Base-by-base conservation (phyloP, 140 eudicot genomes). In the Oenanthe javanica region DNA sequence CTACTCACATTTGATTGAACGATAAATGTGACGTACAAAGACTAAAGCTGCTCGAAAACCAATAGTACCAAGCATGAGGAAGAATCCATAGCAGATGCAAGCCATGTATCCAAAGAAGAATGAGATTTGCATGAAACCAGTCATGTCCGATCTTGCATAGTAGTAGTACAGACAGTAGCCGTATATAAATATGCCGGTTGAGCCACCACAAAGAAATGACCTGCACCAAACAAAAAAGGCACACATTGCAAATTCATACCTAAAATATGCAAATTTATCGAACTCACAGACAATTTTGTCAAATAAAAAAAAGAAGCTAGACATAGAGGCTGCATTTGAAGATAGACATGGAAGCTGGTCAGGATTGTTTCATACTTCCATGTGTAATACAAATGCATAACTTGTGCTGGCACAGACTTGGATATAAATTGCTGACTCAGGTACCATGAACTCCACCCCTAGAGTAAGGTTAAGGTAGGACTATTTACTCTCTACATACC, bases 101-200 rank as follows among this genome's bases (percentile, higher is more conserved):
- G 82, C 82, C 82, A 79, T 79, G 76, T 79, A 79, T 13, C 82
- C 82, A 5, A 79, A 79, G 82, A 79, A 79, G 55, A 79, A 79
- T 4, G 82, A 64, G 49, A 67, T 79, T 79, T 79, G 82, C 82
- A 79, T 64, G 61, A 79, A 79, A 23, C 82, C 82, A 45, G 76
- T 45, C 82, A 79, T 79, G 48, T 79, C 82, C 9, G 82, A 79
- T 64, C 76, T 45, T 31, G 76, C 76, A 48, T 79, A 79, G 76
- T 64, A 79, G 46, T 79, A 79, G 73, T 79, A 79, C 18, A 67
- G 18, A 46, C 82, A 79, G 77, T 64, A 79, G 49, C 82, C 75
- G 2, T 64, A 79, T 6, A 79, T 64, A 48, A 79, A 79, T 48
- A 79, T 15, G 72, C 82, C 82, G 27, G 82, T 79, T 66, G 82